Conservation (phyloP, 345 rosid genomes). For the Erysimum cheiranthoides region DNA sequence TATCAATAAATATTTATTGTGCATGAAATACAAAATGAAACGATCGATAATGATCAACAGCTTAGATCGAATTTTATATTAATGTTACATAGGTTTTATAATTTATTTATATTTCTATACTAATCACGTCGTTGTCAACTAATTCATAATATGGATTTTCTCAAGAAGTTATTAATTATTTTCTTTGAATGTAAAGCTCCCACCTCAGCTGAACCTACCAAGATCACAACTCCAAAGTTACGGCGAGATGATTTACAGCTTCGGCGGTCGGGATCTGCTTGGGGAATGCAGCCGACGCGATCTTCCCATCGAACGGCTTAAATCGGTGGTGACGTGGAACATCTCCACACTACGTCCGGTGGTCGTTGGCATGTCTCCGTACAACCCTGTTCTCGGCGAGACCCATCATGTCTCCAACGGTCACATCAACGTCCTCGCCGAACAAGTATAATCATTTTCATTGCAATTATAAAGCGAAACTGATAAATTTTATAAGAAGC, state of each 20-base stretch:
- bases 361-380: slow-evolving; percentile 72
- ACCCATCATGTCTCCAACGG: slow-evolving; percentile 84
- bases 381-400: slow-evolving; percentile 85
- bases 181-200: slow-evolving; percentile 50
- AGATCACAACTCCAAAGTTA: slow-evolving; percentile 77
- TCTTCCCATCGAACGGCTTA: slow-evolving; percentile 61
- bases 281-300: slow-evolving; percentile 52
- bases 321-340: slow-evolving; percentile 65
- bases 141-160: not conserved
- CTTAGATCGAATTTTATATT: not conserved
- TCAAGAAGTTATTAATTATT: not conserved
- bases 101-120: not conserved
- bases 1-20: too few species aligned
- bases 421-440: slow-evolving; percentile 67
- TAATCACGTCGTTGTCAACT: not conserved
- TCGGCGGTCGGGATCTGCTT: slow-evolving; percentile 56
- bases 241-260: slow-evolving; percentile 68
- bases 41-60: not conserved
- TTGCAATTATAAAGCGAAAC: not conserved
- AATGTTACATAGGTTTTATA: not conserved
- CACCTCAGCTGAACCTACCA: slow-evolving; percentile 73
- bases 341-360: slow-evolving; percentile 67
- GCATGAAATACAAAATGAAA: not conserved
- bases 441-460: slow-evolving; percentile 60
- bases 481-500: too few species aligned